phyloP scores from a whole-genome alignment of 2,329 filamentous ascomycete genomes.

The Paecilomyces sp. region DNA sequence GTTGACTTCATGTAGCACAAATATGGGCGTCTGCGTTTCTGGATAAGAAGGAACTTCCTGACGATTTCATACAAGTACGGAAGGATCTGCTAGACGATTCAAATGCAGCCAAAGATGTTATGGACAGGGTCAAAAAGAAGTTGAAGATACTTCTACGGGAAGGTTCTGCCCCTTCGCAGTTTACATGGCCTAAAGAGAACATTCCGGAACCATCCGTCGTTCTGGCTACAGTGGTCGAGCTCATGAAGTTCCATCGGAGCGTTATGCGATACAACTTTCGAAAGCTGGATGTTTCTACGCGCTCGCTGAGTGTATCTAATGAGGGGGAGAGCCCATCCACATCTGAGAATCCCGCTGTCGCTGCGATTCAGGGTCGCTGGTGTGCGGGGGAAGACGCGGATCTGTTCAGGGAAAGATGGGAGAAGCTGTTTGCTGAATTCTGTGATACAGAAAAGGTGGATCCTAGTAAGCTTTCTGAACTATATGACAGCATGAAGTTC shows the following conservation, averaged over 20 bases:
- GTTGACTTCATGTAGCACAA: conserved; percentile 53
- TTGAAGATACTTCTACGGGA: conserved; percentile 85
- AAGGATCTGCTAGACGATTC: conserved; percentile 96
- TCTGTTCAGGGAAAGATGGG: conserved; percentile 93
- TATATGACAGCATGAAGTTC: conserved; percentile 99
- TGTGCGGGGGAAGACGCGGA: conserved; percentile 94
- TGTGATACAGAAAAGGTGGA: conserved; percentile 96
- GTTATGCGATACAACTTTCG: conserved; percentile 94
- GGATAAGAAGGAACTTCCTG: conserved; percentile 73
- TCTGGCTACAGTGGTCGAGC: conserved; percentile 79
- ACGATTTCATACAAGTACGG: conserved; percentile 81
- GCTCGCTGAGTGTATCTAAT: conserved; percentile 45
- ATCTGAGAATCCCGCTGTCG: conserved; percentile 47
- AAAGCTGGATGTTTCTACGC: conserved; percentile 61
- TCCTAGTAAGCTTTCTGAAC: conserved; percentile 94
- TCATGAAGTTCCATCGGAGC: conserved; percentile 95
- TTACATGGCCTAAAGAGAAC: conserved; percentile 90
- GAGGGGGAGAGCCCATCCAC: conserved; percentile 6
- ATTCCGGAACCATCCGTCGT: conserved; percentile 93
- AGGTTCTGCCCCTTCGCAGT: conserved; percentile 89
- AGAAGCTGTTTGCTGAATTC: conserved; percentile 95
- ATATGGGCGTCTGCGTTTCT: conserved; percentile 91
- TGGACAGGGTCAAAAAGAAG: conserved; percentile 99
- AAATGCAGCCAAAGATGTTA: conserved; percentile 96
- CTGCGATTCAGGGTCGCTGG: conserved; percentile 80